Base-by-base conservation (phyloP, 257 asterid genomes). In the Ocimum tenuiflorum region DNA sequence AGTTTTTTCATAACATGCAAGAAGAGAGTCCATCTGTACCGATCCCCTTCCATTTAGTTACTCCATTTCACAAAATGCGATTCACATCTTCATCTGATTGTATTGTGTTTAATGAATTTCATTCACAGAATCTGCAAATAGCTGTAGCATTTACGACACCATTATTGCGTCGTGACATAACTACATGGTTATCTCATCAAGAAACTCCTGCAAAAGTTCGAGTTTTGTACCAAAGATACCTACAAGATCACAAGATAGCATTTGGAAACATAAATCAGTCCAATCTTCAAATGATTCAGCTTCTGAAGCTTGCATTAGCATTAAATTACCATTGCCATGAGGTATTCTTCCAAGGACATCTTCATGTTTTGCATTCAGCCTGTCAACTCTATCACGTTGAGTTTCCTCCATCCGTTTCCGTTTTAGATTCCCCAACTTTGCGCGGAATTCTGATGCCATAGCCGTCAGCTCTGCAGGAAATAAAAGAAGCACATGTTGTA, bases 131-230 rank as follows among this genome's bases (percentile, higher is more conserved):
- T 20, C 15, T 20, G 61, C 49, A 43, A n/a, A n/a, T 43, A n/a
- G 19, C 6, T 12, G 58, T 5, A 22, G 13, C 17, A 51, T 51
- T 51, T 4, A 51, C 23, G 58, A 23, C 38, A 23, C 10, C 24
- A 12, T 24, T 60, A 55, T 15, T 45, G 68, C 6, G 15, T 15
- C 31, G 17, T 19, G 7, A 24, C 20, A 17, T 23, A 29, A 31
- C 68, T 69, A 69, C 64, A 19, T 39, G 50, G 24, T 56, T 38
- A 78, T 53, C 69, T 60, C 79, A 60, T 80, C 83, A 79, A 80
- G 69, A 65, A 78, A 69, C 78, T 68, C 81, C 83, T 77, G 71
- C 56, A 83, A 79, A 50, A 80, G 80, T 59, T 83, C 85, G 54
- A 79, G 67, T 36, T 70, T 55, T 10, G 75, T 68, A 68, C 79